Percentiles rank a stretch among this genome's conserved stretches.
These are phyloP conservation scores for Dictyostelium purpureum DNA, from an alignment of 78 protist genomes.

Conservation along the genomic window DNA sequence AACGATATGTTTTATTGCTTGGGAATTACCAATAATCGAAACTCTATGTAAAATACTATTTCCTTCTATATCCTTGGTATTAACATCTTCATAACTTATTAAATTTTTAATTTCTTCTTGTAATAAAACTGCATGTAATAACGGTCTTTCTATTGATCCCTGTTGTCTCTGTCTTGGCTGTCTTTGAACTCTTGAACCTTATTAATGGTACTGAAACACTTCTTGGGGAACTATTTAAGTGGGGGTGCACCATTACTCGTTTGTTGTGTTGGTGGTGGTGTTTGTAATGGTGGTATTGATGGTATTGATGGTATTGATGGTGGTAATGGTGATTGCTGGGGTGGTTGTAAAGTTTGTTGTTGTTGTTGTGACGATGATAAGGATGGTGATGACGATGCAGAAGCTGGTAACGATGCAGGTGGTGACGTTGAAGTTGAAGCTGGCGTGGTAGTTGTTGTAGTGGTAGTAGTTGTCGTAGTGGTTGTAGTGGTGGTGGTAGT, in stretches of 20 bases:
- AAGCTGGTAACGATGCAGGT: too few species aligned
- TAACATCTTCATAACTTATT: slow-evolving; percentile 41
- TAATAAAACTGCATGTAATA: slow-evolving; percentile 53
- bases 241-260: too few species aligned
- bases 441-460: too few species aligned
- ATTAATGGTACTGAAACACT: slow-evolving; percentile 57
- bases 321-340: not conserved
- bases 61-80: slow-evolving; percentile 26
- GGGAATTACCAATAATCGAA: slow-evolving; percentile 38
- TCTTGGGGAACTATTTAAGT: not conserved
- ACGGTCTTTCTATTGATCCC: slow-evolving; percentile 14
- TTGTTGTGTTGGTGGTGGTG: not conserved
- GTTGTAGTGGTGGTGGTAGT: too few species aligned
- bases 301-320: not conserved
- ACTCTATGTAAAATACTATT: slow-evolving; percentile 60
- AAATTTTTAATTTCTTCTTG: slow-evolving; percentile 71
- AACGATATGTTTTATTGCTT: slow-evolving; percentile 35
- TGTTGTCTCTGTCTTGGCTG: not conserved
- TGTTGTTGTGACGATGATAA: too few species aligned
- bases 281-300: not conserved
- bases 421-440: too few species aligned
- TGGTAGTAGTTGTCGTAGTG: too few species aligned
- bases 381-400: too few species aligned
- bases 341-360: too few species aligned
- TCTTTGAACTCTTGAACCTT: slow-evolving; percentile 26